Evolutionary conservation across 1,139 yeast species (phyloP), one percentile per base, ranked within the genome.

Genomic region (Chernovozyma aurita): DNA sequence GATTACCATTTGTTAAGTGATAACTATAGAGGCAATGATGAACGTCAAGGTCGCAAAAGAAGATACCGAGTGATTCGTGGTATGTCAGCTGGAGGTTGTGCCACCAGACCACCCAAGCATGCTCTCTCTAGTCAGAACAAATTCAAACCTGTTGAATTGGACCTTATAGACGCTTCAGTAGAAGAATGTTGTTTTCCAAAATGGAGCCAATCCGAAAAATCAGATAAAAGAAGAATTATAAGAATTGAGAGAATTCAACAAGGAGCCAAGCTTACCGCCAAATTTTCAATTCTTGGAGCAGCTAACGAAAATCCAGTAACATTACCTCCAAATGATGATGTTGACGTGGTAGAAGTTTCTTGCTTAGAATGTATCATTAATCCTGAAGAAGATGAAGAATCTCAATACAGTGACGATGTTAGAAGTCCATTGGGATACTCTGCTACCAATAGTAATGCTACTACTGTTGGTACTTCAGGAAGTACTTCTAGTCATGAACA

Each of bases 321-420:
- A 2, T 46, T 57, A 25, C 65, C 68, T 5, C 57, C 67, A 2
- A 58, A 63, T 1, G 39, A 49, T 12, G 69, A 66, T 16, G 70
- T 64, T 20, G 78, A 73, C 40, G 76, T 73, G 32, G 70, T 76
- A 30, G 85, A 79, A 48, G 78, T 79, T 18, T 71, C 79, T 27
- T 78, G 84, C 49, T 57, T 78, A 29, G 72, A 73, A 47, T 74
- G 80, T 43, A 57, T 57, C 34, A 33, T 46, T 16, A 44, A 41
- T 35, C 41, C 42, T 33, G 54, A 49, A 30, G 36, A 34, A 12
- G 49, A 49, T 21, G 52, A 49, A 17, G 53, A 50, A 27, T 35
- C 38, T 13, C 25, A 21, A n/a, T 18, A 33, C 28, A 24, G 30
- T n/a, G 37, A 28, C 5, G 28, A 27, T 13, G 28, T 11, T 8